phyloP scores from a whole-genome alignment of 2,329 filamentous ascomycete species.

The Colletotrichum scovillei region DNA sequence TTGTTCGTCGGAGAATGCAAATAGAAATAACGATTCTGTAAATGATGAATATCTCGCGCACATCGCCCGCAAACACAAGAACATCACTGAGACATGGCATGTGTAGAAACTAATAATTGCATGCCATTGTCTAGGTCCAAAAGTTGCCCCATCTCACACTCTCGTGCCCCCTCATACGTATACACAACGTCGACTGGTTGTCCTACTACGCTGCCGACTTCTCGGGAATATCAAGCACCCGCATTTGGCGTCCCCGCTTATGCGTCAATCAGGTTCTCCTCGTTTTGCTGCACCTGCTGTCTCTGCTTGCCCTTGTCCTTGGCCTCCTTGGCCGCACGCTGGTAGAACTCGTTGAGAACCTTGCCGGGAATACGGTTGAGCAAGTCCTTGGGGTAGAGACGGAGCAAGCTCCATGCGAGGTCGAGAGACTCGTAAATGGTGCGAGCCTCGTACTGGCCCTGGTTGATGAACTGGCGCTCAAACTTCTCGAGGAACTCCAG shows the following conservation, averaged over 20 bases:
- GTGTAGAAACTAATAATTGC: constrained; percentile 31
- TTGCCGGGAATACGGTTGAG: constrained; percentile 94
- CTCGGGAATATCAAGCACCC: constrained; percentile 25
- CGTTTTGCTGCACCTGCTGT: constrained; percentile 56
- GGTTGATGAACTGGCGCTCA: constrained; percentile 92
- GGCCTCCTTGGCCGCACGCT: constrained; percentile 71
- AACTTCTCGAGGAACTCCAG: constrained; percentile 99
- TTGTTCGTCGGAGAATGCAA: not conserved
- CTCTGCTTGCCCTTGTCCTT: constrained; percentile 72
- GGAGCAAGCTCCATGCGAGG: constrained; percentile 93
- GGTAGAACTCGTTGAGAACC: constrained; percentile 85
- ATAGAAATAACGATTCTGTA: not conserved
- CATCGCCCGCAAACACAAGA: constrained; percentile 13
- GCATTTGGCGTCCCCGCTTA: constrained; percentile 43
- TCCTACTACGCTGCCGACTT: constrained; percentile 14
- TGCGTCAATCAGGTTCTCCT: constrained; percentile 72
- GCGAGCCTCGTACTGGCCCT: constrained; percentile 92
- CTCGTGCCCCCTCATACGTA: constrained; percentile 26
- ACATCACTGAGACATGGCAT: constrained; percentile 15
- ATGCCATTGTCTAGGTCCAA: constrained; percentile 35
- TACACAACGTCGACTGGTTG: constrained; percentile 33
- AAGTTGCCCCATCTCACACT: constrained; percentile 20
- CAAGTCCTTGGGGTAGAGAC: constrained; percentile 97
- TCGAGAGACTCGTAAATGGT: constrained; percentile 95
- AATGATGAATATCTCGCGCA: not conserved